Evolutionary conservation across 179 eudicot genomes (phyloP).

Genomic region (Sideroxylon spinosum): DNA sequence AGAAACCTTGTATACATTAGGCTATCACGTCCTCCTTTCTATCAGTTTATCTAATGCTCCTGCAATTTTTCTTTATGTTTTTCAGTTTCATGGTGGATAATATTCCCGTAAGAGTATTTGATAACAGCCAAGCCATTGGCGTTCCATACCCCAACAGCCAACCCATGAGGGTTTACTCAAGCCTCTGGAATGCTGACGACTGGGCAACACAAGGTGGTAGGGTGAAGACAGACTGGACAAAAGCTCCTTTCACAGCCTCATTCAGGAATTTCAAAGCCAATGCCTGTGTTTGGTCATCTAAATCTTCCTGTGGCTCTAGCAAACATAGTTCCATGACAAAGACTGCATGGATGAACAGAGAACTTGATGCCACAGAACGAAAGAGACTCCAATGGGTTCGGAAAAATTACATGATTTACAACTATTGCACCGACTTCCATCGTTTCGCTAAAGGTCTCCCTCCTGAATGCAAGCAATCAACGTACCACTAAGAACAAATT

Average conservation of each 20-base stretch:
- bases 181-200: constrained; percentile 32
- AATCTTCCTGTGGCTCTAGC: neutral
- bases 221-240: constrained; percentile 24
- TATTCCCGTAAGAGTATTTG: constrained; percentile 26
- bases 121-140: constrained; percentile 18
- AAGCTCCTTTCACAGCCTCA: constrained; percentile 22
- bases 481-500: neutral
- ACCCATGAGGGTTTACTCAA: constrained; percentile 24
- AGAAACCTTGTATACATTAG: no score
- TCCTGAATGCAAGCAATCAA: constrained; percentile 21
- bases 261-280: constrained; percentile 19
- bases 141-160: constrained; percentile 28
- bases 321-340: neutral
- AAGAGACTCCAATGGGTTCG: constrained; percentile 19
- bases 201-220: constrained; percentile 30
- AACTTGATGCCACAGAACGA: constrained; percentile 10
- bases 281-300: neutral
- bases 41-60: no score
- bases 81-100: constrained; percentile 31
- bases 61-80: no score
- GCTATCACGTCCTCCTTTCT: no score
- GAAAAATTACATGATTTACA: constrained; percentile 17
- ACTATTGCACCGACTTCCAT: constrained; percentile 21
- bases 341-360: neutral
- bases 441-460: constrained; percentile 18